phyloP scores from a whole-genome alignment of 2,329 filamentous ascomycete genomes.

The Coleophoma eucalyptorum region DNA sequence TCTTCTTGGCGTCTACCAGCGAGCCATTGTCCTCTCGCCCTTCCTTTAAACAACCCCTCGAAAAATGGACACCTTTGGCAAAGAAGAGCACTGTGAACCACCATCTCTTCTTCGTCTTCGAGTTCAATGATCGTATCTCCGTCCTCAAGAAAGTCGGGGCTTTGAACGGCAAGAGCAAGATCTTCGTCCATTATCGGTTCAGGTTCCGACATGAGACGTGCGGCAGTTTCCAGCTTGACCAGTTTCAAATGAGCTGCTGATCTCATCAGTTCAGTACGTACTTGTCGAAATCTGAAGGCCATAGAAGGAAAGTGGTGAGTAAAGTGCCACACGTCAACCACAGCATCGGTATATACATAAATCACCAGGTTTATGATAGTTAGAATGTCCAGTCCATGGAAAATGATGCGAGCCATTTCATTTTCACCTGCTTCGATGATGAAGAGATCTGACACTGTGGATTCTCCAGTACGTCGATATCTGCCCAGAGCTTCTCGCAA shows the following conservation, averaged over 20 bases:
- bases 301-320: slow-evolving; percentile 57
- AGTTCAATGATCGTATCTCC: slow-evolving; percentile 79
- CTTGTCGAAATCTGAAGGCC: slow-evolving; percentile 71
- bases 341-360: slow-evolving; percentile 75
- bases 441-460: slow-evolving; percentile 56
- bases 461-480: slow-evolving; percentile 49
- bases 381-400: slow-evolving; percentile 71
- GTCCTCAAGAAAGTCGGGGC: slow-evolving; percentile 70
- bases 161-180: slow-evolving; percentile 64
- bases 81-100: slow-evolving; percentile 73
- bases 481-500: slow-evolving; percentile 59
- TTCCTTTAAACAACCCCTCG: slow-evolving; percentile 82
- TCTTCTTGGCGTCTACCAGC: slow-evolving; percentile 57
- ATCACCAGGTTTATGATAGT: slow-evolving; percentile 76
- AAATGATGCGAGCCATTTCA: slow-evolving; percentile 54
- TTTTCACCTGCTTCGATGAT: slow-evolving; percentile 45
- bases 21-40: slow-evolving; percentile 82
- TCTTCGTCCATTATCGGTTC: slow-evolving; percentile 64
- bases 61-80: slow-evolving; percentile 92
- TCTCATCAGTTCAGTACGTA: slow-evolving; percentile 84
- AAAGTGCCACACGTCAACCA: slow-evolving; percentile 85
- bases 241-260: slow-evolving; percentile 71
- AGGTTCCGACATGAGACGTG: slow-evolving; percentile 68
- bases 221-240: slow-evolving; percentile 68
- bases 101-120: slow-evolving; percentile 60